Evolutionary conservation across 306 rosid genomes (phyloP).

Genomic region (Trifolium pratense): DNA sequence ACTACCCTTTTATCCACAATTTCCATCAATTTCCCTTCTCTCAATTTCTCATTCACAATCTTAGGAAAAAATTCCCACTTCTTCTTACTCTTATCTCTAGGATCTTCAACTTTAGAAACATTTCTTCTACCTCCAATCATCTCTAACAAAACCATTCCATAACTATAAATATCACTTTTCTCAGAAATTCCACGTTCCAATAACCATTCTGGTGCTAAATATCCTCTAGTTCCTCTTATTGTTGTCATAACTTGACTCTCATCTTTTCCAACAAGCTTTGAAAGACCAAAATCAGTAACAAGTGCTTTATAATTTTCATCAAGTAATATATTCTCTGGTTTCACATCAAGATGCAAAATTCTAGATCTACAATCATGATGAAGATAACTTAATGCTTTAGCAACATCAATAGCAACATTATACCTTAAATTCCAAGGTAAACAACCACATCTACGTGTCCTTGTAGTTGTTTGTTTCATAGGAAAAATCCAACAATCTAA

Average conservation of each 20-base stretch:
- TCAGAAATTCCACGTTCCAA: constrained; percentile 82
- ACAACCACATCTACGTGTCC: constrained; percentile 54
- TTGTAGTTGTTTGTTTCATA: constrained; percentile 3
- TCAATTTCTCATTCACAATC: constrained; percentile 69
- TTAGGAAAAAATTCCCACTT: constrained; percentile 75
- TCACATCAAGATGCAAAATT: constrained; percentile 83
- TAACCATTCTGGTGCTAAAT: constrained; percentile 94
- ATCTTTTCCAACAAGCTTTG: constrained; percentile 76
- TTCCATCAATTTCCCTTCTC: constrained; percentile 75
- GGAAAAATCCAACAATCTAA: constrained; percentile 86
- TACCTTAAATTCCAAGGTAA: constrained; percentile 74
- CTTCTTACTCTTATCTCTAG: constrained; percentile 39
- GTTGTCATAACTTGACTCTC: constrained; percentile 71
- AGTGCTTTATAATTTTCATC: constrained; percentile 70
- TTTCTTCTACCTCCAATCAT: constrained; percentile 84
- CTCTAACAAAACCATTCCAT: constrained; percentile 93
- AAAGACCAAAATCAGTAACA: constrained; percentile 80
- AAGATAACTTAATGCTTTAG: constrained; percentile 74
- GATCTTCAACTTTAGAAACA: constrained; percentile 50
- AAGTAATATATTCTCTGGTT: constrained; percentile 87
- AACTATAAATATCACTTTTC: constrained; percentile 80
- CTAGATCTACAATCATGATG: constrained; percentile 87
- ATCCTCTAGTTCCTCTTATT: constrained; percentile 85
- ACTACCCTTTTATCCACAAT: constrained; percentile 64
- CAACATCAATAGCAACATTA: constrained; percentile 76